Percentiles rank a stretch among this genome's conserved stretches.
Evolutionary conservation across 768 basidiomycete genomes (phyloP).

Genomic region (Pisolithus orientalis): DNA sequence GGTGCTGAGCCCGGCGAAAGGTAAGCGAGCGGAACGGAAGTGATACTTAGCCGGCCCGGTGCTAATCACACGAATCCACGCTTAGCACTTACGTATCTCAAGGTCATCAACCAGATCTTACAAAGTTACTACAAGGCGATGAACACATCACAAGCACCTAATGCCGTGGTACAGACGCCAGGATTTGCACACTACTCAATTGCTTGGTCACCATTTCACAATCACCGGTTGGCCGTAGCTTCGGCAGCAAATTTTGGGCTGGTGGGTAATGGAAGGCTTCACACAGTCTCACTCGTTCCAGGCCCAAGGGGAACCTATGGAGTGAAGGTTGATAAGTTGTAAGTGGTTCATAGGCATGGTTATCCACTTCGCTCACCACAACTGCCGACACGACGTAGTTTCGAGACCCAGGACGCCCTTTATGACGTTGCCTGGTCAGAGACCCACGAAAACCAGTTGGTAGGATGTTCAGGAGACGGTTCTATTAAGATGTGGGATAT

Average conservation of each 20-base stretch:
- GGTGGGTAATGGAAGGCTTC: slow-evolving; percentile 91
- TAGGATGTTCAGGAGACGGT: slow-evolving; percentile 85
- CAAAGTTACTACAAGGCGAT: slow-evolving; percentile 15
- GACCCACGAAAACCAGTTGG: slow-evolving; percentile 88
- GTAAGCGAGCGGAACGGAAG: neutral
- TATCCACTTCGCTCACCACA: slow-evolving; percentile 6
- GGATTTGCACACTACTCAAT: slow-evolving; percentile 80
- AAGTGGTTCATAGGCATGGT: slow-evolving; percentile 25
- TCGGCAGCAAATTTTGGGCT: slow-evolving; percentile 92
- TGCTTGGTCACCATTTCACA: slow-evolving; percentile 85
- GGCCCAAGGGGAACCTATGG: slow-evolving; percentile 38
- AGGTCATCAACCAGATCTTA: neutral
- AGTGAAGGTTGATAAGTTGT: slow-evolving; percentile 64
- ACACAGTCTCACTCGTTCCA: slow-evolving; percentile 49
- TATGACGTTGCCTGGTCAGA: slow-evolving; percentile 96
- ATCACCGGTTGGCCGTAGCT: slow-evolving; percentile 65
- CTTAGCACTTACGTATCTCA: neutral
- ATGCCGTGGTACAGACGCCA: slow-evolving; percentile 60
- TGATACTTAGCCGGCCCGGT: neutral
- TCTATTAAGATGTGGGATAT: slow-evolving; percentile 89
- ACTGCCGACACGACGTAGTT: slow-evolving; percentile 38
- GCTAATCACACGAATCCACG: neutral
- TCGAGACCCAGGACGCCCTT: slow-evolving; percentile 83
- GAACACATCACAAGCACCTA: slow-evolving; percentile 32
- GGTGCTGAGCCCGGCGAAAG: neutral